phyloP scores from a whole-genome alignment of 371 early-diverging fungal species.

The Mucor velutinosus region DNA sequence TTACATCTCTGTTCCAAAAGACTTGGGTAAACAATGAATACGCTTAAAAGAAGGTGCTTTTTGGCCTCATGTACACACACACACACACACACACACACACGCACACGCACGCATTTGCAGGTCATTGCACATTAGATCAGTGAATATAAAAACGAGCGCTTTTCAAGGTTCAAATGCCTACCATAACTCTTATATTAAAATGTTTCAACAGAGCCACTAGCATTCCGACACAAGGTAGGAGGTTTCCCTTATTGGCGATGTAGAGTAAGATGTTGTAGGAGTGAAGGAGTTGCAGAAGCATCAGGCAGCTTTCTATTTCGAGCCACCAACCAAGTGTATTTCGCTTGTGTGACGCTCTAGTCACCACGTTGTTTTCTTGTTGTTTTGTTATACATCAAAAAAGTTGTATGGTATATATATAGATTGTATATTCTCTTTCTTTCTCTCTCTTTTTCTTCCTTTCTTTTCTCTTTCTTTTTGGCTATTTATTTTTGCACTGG shows the following conservation, averaged over 20 bases:
- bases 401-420: neutral
- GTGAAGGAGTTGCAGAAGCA: conserved; percentile 13
- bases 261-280: neutral
- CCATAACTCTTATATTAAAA: neutral
- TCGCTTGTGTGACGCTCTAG: conserved; percentile 22
- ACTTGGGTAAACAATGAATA: neutral
- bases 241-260: neutral
- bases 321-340: conserved; percentile 23
- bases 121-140: neutral
- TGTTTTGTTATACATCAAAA: neutral
- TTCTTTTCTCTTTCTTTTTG: conserved; percentile 9
- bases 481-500: neutral
- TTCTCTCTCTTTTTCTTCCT: conserved; percentile 2
- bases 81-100: neutral
- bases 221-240: neutral
- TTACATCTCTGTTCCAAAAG: neutral
- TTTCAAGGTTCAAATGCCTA: neutral
- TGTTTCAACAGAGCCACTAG: neutral
- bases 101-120: neutral
- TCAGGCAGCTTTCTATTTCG: conserved; percentile 26
- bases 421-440: neutral
- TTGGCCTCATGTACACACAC: neutral
- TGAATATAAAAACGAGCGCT: neutral
- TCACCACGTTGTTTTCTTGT: conserved; percentile 22
- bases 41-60: neutral